Percentiles rank a stretch among this genome's conserved stretches.
These are phyloP conservation scores for Calocera viscosa DNA, from an alignment of 768 basidiomycete species.

Conservation along the genomic window DNA sequence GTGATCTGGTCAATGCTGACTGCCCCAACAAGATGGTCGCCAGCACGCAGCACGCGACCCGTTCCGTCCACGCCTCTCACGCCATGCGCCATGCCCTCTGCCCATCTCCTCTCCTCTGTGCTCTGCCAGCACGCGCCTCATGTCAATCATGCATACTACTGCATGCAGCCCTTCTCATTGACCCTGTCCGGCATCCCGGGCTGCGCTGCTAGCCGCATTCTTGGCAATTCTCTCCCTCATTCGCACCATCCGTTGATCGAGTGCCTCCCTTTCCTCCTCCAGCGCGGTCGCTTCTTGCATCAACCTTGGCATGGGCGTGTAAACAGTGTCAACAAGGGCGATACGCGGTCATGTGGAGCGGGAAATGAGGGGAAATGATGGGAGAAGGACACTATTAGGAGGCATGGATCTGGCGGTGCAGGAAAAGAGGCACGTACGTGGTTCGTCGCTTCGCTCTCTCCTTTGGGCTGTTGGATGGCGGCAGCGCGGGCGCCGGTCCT, in stretches of 20 bases:
- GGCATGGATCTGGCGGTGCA: not conserved
- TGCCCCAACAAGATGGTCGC: not conserved
- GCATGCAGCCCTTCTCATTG: not conserved
- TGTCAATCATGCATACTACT: not conserved
- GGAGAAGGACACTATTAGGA: not conserved
- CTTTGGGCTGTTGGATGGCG: not conserved
- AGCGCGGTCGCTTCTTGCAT: not conserved
- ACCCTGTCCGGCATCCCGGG: not conserved
- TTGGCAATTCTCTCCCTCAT: not conserved
- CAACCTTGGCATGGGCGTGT: not conserved
- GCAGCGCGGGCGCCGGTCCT: not conserved
- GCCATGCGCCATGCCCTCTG: not conserved
- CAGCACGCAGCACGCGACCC: slow-evolving; percentile 7
- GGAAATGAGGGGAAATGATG: not conserved
- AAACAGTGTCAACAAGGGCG: not conserved
- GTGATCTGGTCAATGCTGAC: not conserved
- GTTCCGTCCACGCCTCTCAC: not conserved
- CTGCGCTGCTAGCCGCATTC: not conserved
- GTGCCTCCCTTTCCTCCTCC: not conserved
- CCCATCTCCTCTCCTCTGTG: not conserved
- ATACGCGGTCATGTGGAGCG: not conserved
- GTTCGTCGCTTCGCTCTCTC: not conserved
- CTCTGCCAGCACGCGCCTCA: not conserved
- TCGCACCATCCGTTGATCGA: not conserved
- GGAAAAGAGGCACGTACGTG: not conserved